Percentiles rank a stretch among this genome's conserved stretches.
phyloP scores from a whole-genome alignment of 176 grass and related monocot genomes.

The Rhynchospora breviuscula region DNA sequence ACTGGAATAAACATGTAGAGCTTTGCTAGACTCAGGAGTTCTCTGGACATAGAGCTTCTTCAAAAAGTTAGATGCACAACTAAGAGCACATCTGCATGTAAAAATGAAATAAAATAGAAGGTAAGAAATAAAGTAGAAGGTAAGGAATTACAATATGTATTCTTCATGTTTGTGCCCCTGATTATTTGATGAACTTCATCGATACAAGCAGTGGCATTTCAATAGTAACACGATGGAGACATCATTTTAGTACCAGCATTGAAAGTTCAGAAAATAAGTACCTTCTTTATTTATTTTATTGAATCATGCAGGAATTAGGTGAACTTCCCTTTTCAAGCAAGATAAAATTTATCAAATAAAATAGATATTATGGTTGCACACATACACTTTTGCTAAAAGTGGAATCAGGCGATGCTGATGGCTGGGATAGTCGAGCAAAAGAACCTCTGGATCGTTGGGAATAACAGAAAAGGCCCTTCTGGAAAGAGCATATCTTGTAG shows the following conservation, averaged over 20 bases:
- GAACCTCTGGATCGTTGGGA: constrained; percentile 67
- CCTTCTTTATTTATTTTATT: background rate
- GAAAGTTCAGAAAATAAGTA: background rate
- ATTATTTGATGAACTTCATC: constrained; percentile 12
- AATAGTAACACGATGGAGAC: background rate
- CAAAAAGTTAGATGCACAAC: constrained; percentile 77
- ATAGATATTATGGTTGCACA: background rate
- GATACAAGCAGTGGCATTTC: background rate
- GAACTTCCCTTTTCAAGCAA: background rate
- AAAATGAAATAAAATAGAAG: constrained; percentile 8
- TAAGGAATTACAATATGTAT: background rate
- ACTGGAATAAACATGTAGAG: constrained; percentile 91
- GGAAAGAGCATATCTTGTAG: constrained; percentile 78
- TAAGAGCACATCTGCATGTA: constrained; percentile 72
- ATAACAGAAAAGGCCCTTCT: constrained; percentile 86
- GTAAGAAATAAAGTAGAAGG: background rate
- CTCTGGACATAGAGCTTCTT: constrained; percentile 73
- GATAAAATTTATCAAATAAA: background rate
- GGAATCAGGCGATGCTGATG: constrained; percentile 85
- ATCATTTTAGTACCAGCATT: background rate
- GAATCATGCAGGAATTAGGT: background rate
- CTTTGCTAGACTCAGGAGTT: constrained; percentile 75
- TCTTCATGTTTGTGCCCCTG: no score
- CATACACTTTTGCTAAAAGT: constrained; percentile 88
- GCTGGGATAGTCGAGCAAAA: constrained; percentile 93